Evolutionary conservation across 163 green algal species (phyloP), one percentile per base, ranked within the genome.

Genomic region (Prototheca wickerhamii): DNA sequence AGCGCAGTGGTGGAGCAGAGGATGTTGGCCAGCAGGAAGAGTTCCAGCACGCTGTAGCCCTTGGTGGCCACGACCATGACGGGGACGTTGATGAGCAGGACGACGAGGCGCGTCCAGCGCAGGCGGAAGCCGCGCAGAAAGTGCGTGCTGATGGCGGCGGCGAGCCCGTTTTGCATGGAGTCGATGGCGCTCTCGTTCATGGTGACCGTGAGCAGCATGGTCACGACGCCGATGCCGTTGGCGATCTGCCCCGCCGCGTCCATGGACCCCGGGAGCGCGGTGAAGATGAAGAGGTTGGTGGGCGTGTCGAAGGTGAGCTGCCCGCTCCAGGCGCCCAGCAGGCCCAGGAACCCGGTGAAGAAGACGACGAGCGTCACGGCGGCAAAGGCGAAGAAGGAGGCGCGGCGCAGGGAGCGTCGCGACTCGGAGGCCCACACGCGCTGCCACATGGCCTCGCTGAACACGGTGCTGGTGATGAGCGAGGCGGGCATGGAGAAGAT

Each of bases 391-490:
- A 87, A 28, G 21, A 61, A 35, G 44, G 81, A 74, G 58, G 83
- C 86, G 21, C 73, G 63, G 5, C 72, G 43, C 29, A 91, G 71
- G 3, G 65, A 51, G 10, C 55, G 31, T 21, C 67, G 65, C 49
- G 53, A 61, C 2, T 60, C 17, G 6, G 61, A 69, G 32, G 82
- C 78, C 82, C 77, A 89, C 28, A 73, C 80, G 44, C 84, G 71
- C 73, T 90, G 84, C 84, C 84, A 91, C 55, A 87, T 76, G 40
- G 77, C 84, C 61, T 91, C 84, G 32, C 58, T 78, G 69, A 89
- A 91, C 23, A 91, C 67, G 29, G 79, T 88, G 50, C 83, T 67
- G 23, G 71, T 71, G 58, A 85, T 76, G 10, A 93, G 79, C 3
- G 83, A 87, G 61, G 81, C 77, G 55, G 85, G 83, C 85, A 93